Conservation (phyloP, 306 rosid species). For the Dryas alaskensis region DNA sequence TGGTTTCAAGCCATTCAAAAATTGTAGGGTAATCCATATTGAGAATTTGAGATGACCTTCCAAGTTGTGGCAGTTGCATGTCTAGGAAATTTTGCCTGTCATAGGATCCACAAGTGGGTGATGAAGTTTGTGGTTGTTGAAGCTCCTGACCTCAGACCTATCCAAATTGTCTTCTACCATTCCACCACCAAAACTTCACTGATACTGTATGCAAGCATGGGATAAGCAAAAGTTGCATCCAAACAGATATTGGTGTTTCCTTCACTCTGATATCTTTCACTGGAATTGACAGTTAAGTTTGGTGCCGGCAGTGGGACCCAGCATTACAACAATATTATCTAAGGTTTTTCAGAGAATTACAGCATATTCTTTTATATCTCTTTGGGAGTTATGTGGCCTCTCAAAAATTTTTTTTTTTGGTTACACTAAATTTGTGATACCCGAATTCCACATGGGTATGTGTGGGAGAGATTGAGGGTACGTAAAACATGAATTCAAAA, state of each 20-base stretch:
- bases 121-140: slow-evolving; percentile 39
- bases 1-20: slow-evolving; percentile 24
- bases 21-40: slow-evolving; percentile 7
- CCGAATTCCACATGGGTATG: too few relatives aligned
- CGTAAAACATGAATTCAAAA: too few relatives aligned
- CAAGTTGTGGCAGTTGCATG: background rate
- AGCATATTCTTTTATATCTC: slow-evolving; percentile 15
- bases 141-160: slow-evolving; percentile 22
- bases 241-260: background rate
- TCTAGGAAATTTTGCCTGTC: background rate
- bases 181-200: slow-evolving; percentile 13
- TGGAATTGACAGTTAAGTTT: background rate
- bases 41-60: slow-evolving; percentile 12
- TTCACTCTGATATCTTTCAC: slow-evolving; percentile 2
- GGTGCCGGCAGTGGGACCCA: slow-evolving; percentile 20
- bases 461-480: too few relatives aligned
- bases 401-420: too few relatives aligned
- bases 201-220: background rate
- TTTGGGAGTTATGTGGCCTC: too few relatives aligned
- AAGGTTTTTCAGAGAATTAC: background rate
- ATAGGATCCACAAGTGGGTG: slow-evolving; percentile 19
- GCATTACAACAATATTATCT: background rate
- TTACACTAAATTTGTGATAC: too few relatives aligned
- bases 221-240: background rate
- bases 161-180: slow-evolving; percentile 25